Evolutionary conservation across 2,329 filamentous ascomycete genomes (phyloP).

Genomic region (Penicillium palitans): DNA sequence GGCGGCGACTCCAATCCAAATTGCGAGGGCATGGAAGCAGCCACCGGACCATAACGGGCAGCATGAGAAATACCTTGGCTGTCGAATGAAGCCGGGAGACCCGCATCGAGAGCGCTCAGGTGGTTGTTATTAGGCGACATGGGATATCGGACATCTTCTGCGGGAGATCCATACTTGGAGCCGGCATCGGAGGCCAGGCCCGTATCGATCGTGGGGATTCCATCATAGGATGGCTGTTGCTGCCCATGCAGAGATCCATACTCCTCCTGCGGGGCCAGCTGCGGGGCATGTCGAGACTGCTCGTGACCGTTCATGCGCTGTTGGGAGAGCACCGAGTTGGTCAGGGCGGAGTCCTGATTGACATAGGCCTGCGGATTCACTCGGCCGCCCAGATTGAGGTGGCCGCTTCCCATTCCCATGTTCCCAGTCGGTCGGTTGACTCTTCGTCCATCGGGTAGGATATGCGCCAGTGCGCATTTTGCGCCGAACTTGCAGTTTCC

Average conservation of each 20-base stretch:
- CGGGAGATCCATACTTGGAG: slow-evolving; percentile 78
- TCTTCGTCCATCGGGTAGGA: slow-evolving; percentile 87
- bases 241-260: slow-evolving; percentile 45
- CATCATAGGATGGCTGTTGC: slow-evolving; percentile 49
- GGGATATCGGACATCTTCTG: slow-evolving; percentile 73
- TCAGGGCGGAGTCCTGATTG: slow-evolving; percentile 69
- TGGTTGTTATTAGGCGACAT: slow-evolving; percentile 71
- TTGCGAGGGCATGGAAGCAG: slow-evolving; percentile 86
- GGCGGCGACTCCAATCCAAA: slow-evolving; percentile 84
- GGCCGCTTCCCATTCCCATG: slow-evolving; percentile 53
- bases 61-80: slow-evolving; percentile 93
- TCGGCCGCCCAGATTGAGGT: slow-evolving; percentile 66
- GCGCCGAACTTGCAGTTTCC: slow-evolving; percentile 99
- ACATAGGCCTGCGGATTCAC: slow-evolving; percentile 65
- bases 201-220: slow-evolving; percentile 58
- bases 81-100: slow-evolving; percentile 91
- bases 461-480: slow-evolving; percentile 95
- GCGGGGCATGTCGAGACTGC: slow-evolving; percentile 42
- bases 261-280: slow-evolving; percentile 46
- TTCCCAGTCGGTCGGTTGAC: slow-evolving; percentile 70
- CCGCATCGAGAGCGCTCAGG: slow-evolving; percentile 91
- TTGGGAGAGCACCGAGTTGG: slow-evolving; percentile 67
- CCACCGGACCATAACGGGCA: slow-evolving; percentile 84
- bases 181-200: slow-evolving; percentile 59
- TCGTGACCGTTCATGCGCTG: slow-evolving; percentile 58